A percentile compares a stretch with the other conserved stretches of the same genome.
phyloP scores from a whole-genome alignment of 1,284 basidiomycete genomes.

The Pholiota adiposa region DNA sequence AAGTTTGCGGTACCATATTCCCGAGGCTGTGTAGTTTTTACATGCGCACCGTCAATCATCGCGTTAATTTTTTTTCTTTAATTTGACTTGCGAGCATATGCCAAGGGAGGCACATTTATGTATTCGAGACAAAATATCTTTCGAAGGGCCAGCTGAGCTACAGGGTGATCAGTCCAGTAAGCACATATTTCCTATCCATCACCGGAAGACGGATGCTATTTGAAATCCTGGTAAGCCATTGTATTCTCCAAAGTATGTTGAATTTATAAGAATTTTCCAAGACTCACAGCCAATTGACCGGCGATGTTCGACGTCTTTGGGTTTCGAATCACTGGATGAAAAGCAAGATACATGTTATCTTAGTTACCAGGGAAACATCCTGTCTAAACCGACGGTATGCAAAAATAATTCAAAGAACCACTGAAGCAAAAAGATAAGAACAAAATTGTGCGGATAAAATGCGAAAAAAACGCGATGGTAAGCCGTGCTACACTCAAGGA shows the following conservation, averaged over 20 bases:
- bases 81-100: constrained; percentile 14
- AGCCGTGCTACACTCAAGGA: constrained; percentile 22
- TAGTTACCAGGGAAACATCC: neutral
- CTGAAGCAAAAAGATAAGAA: neutral
- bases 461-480: constrained; percentile 37
- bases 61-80: neutral
- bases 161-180: neutral
- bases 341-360: neutral
- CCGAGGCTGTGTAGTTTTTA: constrained; percentile 1
- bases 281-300: neutral
- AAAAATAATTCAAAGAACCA: constrained; percentile 4
- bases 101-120: constrained; percentile 10
- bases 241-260: neutral
- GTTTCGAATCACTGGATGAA: neutral
- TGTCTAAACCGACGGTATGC: neutral
- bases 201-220: neutral
- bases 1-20: neutral
- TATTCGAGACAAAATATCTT: constrained; percentile 4
- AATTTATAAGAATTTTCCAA: neutral
- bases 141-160: constrained; percentile 1
- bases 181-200: neutral
- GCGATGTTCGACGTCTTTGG: neutral
- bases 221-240: neutral
- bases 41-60: constrained; percentile 15
- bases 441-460: constrained; percentile 7